Conservation (phyloP, 768 basidiomycete genomes). For the Coprinopsis sp. region DNA sequence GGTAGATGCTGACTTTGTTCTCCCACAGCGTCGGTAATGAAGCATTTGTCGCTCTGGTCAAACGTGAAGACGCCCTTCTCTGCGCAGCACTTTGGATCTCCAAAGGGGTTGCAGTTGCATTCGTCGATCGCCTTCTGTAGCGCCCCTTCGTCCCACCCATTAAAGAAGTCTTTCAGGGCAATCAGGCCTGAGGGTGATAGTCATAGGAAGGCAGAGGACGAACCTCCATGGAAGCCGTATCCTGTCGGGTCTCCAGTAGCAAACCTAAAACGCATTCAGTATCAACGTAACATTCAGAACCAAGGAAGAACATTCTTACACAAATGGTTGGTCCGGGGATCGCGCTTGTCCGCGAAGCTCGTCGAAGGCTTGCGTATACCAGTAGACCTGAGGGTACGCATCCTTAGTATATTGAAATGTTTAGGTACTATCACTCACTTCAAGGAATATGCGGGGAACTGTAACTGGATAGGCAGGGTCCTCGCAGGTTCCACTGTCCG, state of each 20-base stretch:
- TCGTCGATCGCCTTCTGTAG: conserved; percentile 41
- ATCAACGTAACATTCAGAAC: not conserved
- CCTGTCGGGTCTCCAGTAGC: conserved; percentile 56
- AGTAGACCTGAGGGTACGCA: conserved; percentile 34
- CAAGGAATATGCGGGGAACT: conserved; percentile 40
- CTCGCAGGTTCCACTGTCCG: conserved; percentile 35
- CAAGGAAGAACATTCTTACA: conserved; percentile 24
- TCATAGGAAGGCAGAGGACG: not conserved
- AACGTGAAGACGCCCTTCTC: conserved; percentile 30
- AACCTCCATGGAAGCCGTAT: conserved; percentile 40
- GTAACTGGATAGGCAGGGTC: conserved; percentile 33
- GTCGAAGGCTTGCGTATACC: conserved; percentile 32
- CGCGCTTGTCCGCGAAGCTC: conserved; percentile 29
- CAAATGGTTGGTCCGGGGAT: conserved; percentile 42
- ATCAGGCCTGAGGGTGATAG: no score
- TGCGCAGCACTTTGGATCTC: conserved; percentile 30
- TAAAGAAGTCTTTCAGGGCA: conserved; percentile 33
- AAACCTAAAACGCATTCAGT: conserved; percentile 19
- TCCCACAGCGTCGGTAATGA: conserved; percentile 29
- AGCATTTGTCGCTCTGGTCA: conserved; percentile 26
- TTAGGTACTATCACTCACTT: conserved; percentile 19
- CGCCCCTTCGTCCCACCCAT: conserved; percentile 45
- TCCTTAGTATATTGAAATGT: not conserved
- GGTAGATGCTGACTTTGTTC: conserved; percentile 26
- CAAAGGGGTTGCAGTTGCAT: conserved; percentile 34